Base-by-base conservation (phyloP, 179 eudicot species). In the Nepenthes alata region DNA sequence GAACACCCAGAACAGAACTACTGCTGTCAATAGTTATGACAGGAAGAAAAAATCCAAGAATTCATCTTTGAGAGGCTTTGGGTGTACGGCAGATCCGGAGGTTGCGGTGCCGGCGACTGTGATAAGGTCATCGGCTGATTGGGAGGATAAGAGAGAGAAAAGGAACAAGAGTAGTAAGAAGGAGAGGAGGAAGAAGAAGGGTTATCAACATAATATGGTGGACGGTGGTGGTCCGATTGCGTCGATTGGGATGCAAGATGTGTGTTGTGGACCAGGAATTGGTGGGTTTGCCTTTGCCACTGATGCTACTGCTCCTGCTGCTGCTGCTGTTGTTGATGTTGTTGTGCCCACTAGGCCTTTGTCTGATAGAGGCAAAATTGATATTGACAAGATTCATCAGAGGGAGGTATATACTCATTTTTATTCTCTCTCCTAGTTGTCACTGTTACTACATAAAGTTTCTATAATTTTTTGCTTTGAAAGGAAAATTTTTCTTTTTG, bases 251-350 rank as follows among this genome's bases (percentile, higher is more conserved):
- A 85, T 77, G 25, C 86, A 80, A 54, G 96, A 91, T 74, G 85
- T 91, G 59, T 86, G 95, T 85, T 88, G 97, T 68, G 94, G 85
- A 6, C 88, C 87, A n/a, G 67, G 67, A 41, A 63, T 56, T 34
- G 41, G 36, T 63, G 89, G 91, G 65, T 86, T 85, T 41, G 85
- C 80, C 35, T 44, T 79, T 25, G 16, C 60, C 5, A 61, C 80
- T 15, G 84, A 80, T 72, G 64, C 65, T 70, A 81, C 85, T 8
- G 51, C 10, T 12, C 12, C 25, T 25, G 25, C 25, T 25, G 64
- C 65, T 70, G 82, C 85, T 66, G 61, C 72, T 60, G 80, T 81
- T 53, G 73, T 82, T 65, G 88, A 80, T 62, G 86, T 86, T 47
- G 81, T 79, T 45, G 71, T 85, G 35, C 66, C 70, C 9, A 51